These are phyloP conservation scores for Leucocoprinus leucothites DNA, from an alignment of 768 basidiomycete genomes.

Conservation along the genomic window DNA sequence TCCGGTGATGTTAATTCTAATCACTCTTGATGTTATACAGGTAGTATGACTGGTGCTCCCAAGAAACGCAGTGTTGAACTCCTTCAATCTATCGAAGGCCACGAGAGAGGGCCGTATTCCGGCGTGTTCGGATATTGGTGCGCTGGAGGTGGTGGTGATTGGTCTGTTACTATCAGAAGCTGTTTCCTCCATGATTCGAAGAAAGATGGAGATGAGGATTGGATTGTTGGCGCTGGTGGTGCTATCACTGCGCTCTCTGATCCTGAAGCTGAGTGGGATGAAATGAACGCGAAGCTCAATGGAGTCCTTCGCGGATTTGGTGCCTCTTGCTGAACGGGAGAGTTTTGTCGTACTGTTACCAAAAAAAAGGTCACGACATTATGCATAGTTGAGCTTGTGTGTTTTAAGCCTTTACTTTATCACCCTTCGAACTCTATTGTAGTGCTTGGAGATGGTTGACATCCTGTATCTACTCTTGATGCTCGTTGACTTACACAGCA, in stretches of 20 bases:
- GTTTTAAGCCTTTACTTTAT: too few species aligned
- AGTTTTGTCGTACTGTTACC: too few species aligned
- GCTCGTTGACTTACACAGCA: neutral
- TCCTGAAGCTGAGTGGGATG: constrained; percentile 87
- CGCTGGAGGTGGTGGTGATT: constrained; percentile 84
- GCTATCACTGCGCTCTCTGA: constrained; percentile 94
- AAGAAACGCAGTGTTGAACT: constrained; percentile 94
- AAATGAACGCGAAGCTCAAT: constrained; percentile 84
- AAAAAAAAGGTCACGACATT: too few species aligned
- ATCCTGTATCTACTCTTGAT: neutral
- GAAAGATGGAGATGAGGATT: constrained; percentile 41
- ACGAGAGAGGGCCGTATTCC: constrained; percentile 79
- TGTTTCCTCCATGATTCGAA: constrained; percentile 68
- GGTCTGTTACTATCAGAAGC: constrained; percentile 92
- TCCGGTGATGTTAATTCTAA: neutral
- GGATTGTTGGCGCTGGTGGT: constrained; percentile 90
- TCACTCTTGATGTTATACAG: constrained; percentile 32
- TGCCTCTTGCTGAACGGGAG: constrained; percentile 20
- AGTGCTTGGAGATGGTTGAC: too few species aligned
- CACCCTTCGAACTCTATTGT: too few species aligned
- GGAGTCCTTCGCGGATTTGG: constrained; percentile 71
- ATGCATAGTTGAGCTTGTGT: too few species aligned
- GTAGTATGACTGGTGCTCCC: constrained; percentile 97
- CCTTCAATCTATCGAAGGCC: constrained; percentile 72
- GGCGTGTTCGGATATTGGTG: constrained; percentile 94